These are phyloP conservation scores for Macroventuria anomochaeta DNA, from an alignment of 2,329 filamentous ascomycete genomes.

Conservation along the genomic window DNA sequence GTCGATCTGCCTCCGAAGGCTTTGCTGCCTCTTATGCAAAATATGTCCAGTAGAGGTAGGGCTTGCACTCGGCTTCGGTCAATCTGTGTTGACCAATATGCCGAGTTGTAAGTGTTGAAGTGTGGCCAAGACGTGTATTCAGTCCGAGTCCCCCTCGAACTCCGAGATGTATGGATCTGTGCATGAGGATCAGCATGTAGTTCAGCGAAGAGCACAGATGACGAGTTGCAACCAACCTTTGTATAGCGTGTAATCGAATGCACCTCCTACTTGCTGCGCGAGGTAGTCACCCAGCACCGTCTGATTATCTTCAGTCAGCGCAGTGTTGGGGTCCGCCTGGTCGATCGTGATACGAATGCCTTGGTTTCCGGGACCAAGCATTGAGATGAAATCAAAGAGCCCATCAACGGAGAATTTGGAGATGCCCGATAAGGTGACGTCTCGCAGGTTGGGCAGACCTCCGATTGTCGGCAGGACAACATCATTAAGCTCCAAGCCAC, in stretches of 20 bases:
- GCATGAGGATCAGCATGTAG: conserved; percentile 3
- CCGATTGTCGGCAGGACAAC: conserved; percentile 55
- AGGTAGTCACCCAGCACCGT: conserved; percentile 49
- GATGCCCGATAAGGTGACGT: conserved; percentile 61
- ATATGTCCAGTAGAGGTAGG: background rate
- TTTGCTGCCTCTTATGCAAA: background rate
- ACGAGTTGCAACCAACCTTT: conserved; percentile 46
- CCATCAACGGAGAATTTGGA: conserved; percentile 62
- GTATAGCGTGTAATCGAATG: conserved; percentile 53
- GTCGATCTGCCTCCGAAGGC: background rate
- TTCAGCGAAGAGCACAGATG: background rate
- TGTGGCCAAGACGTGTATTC: background rate
- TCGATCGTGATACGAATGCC: conserved; percentile 54
- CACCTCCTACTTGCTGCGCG: conserved; percentile 50
- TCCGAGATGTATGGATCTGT: conserved; percentile 56
- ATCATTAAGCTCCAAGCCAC: conserved; percentile 61
- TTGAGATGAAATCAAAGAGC: conserved; percentile 55
- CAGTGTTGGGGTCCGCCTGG: conserved; percentile 53
- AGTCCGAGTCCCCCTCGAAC: conserved; percentile 55
- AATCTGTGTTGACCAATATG: background rate
- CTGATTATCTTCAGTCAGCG: conserved; percentile 50
- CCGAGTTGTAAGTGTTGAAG: background rate
- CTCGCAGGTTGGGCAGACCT: conserved; percentile 57
- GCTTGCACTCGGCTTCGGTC: background rate
- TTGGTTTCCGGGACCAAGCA: conserved; percentile 51